Evolutionary conservation across 2,329 filamentous ascomycete genomes (phyloP).

Genomic region (Ophiostoma perfectum): DNA sequence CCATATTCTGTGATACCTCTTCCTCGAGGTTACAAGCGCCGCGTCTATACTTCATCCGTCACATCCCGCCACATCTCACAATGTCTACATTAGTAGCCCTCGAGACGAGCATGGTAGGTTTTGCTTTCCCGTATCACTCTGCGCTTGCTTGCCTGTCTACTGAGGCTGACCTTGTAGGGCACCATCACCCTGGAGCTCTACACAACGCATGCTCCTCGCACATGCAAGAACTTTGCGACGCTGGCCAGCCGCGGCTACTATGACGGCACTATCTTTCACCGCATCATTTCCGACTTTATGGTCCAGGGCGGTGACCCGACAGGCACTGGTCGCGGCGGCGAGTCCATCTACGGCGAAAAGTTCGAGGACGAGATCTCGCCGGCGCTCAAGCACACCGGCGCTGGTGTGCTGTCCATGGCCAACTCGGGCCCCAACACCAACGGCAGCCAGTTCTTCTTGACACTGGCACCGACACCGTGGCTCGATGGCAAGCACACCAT

Average conservation of each 20-base stretch:
- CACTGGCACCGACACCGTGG: constrained; percentile 90
- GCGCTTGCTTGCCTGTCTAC: too few species aligned
- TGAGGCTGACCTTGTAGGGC: constrained; percentile 51
- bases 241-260: constrained; percentile 83
- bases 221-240: constrained; percentile 80
- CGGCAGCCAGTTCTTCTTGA: constrained; percentile 94
- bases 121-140: too few species aligned
- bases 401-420: constrained; percentile 92
- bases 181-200: constrained; percentile 85
- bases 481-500: constrained; percentile 96
- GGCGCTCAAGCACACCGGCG: constrained; percentile 79
- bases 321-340: constrained; percentile 83
- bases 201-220: constrained; percentile 78
- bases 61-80: neutral
- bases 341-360: constrained; percentile 84
- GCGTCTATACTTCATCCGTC: neutral
- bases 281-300: constrained; percentile 96
- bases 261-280: constrained; percentile 79
- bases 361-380: constrained; percentile 83
- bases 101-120: constrained; percentile 74
- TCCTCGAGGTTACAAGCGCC: neutral
- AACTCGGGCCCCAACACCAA: constrained; percentile 92
- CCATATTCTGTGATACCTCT: neutral
- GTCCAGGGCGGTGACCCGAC: constrained; percentile 91
- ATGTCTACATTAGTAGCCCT: constrained; percentile 77